A percentile compares a stretch with the other conserved stretches of the same genome.
phyloP scores from a whole-genome alignment of 2,329 filamentous ascomycete genomes.

The Clonostachys rhizophaga region DNA sequence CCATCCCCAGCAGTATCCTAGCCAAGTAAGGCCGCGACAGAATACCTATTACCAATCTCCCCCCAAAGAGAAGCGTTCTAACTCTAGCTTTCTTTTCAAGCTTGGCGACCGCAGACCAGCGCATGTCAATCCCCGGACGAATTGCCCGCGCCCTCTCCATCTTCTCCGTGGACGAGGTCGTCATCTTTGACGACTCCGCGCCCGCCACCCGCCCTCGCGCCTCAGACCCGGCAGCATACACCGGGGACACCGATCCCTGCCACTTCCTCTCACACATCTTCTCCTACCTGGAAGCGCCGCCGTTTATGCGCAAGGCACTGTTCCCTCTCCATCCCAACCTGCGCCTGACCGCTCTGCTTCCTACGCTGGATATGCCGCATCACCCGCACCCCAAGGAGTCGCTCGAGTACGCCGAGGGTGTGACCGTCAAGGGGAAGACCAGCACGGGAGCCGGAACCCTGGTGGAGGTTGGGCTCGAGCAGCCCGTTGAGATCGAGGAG shows the following conservation, averaged over 20 bases:
- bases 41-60: neutral
- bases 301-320: constrained; percentile 70
- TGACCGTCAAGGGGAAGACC: constrained; percentile 48
- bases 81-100: constrained; percentile 29
- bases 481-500: constrained; percentile 50
- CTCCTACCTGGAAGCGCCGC: constrained; percentile 78
- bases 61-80: neutral
- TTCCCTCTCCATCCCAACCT: constrained; percentile 80
- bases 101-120: constrained; percentile 68
- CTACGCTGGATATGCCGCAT: constrained; percentile 80
- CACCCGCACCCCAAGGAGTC: constrained; percentile 74
- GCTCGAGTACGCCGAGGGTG: constrained; percentile 75
- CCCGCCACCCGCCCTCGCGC: constrained; percentile 38
- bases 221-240: constrained; percentile 42
- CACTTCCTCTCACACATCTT: constrained; percentile 78
- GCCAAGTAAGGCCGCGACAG: constrained; percentile 49
- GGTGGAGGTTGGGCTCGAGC: constrained; percentile 53
- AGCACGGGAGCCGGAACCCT: constrained; percentile 41
- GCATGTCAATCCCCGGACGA: constrained; percentile 67
- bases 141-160: constrained; percentile 79
- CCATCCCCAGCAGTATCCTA: constrained; percentile 73
- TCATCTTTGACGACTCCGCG: constrained; percentile 72
- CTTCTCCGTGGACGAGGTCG: constrained; percentile 79
- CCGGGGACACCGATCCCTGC: constrained; percentile 68
- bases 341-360: constrained; percentile 65